These are phyloP conservation scores for Selaginella tamariscina DNA, from an alignment of 75 land plant genomes.

Conservation along the genomic window DNA sequence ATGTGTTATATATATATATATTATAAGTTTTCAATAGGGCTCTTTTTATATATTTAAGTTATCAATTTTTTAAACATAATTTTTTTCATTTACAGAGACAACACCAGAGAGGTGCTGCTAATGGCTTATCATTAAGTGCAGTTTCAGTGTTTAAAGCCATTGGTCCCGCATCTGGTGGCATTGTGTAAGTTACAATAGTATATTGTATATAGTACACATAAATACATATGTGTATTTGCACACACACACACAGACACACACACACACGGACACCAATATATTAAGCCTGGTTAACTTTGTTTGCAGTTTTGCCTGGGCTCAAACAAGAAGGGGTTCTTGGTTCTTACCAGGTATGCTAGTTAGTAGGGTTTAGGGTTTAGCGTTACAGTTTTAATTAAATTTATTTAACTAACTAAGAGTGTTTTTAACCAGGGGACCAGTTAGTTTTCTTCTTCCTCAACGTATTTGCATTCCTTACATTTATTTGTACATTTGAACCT, in stretches of 20 bases:
- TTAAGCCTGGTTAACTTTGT: background rate
- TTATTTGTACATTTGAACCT: background rate
- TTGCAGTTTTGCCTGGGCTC: conserved; percentile 6
- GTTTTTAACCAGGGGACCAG: conserved; percentile 6
- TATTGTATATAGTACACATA: background rate
- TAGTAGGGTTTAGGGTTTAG: background rate
- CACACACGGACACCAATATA: too few species aligned
- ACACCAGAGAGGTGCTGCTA: conserved; percentile 9
- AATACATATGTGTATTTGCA: too few species aligned
- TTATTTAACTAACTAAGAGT: background rate
- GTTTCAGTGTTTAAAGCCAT: conserved; percentile 8
- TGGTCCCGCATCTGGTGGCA: background rate
- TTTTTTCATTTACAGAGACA: background rate
- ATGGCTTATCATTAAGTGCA: background rate
- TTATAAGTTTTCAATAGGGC: background rate
- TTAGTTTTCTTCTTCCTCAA: conserved; percentile 7
- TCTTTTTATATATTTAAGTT: background rate
- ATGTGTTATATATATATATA: background rate
- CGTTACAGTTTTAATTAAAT: too few species aligned
- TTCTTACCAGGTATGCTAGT: conserved; percentile 8
- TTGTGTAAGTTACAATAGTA: background rate
- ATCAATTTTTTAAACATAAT: background rate
- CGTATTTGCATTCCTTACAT: conserved; percentile 6
- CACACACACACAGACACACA: too few species aligned
- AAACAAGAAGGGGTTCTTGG: background rate